Conservation (phyloP, 495 filamentous ascomycete species). For the Xanthoparmelia taractica region DNA sequence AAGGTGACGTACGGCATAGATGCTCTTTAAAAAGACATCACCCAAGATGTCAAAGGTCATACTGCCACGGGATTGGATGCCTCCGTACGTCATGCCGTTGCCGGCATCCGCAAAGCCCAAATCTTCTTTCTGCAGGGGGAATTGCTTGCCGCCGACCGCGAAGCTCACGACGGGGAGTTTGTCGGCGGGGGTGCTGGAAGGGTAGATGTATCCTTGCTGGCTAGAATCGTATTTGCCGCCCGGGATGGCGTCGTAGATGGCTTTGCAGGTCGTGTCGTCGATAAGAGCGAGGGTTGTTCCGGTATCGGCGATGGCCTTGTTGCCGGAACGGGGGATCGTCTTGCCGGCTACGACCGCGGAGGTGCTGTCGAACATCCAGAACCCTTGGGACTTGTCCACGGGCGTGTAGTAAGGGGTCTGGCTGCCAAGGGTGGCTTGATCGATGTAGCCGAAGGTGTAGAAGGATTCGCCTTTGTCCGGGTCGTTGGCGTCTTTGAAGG, state of each 20-base stretch:
- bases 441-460: slow-evolving; percentile 76
- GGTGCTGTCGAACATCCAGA: slow-evolving; percentile 62
- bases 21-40: slow-evolving; percentile 64
- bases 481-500: slow-evolving; percentile 49
- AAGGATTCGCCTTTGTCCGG: slow-evolving; percentile 54
- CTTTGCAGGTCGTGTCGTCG: slow-evolving; percentile 55
- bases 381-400: slow-evolving; percentile 61
- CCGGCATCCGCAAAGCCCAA: slow-evolving; percentile 57
- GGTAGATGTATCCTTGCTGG: slow-evolving; percentile 65
- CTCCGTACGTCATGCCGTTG: slow-evolving; percentile 58
- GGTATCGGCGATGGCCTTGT: slow-evolving; percentile 75
- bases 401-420: slow-evolving; percentile 45
- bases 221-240: slow-evolving; percentile 53
- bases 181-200: slow-evolving; percentile 45
- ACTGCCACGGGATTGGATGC: slow-evolving; percentile 63
- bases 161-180: slow-evolving; percentile 61
- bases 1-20: slow-evolving; percentile 56
- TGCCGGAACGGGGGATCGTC: slow-evolving; percentile 47
- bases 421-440: slow-evolving; percentile 54
- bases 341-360: slow-evolving; percentile 56
- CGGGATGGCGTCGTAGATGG: slow-evolving; percentile 63
- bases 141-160: slow-evolving; percentile 58
- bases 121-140: slow-evolving; percentile 64
- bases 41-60: slow-evolving; percentile 67
- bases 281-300: slow-evolving; percentile 68